Conservation (phyloP, 2,329 filamentous ascomycete species). For the Chalaropsis ovoidea region DNA sequence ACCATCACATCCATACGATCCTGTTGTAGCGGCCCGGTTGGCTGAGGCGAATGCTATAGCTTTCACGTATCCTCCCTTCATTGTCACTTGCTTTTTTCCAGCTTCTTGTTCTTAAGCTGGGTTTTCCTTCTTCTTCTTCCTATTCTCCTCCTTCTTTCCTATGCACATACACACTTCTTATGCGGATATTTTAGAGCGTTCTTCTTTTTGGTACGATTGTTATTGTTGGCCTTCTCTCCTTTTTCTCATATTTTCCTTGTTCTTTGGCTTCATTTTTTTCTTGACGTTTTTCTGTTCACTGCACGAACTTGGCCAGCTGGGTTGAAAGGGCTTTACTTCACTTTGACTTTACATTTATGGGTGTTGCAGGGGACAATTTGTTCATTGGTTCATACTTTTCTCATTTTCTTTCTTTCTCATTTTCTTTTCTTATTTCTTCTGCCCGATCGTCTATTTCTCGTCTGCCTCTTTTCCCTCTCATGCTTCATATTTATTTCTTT, state of each 20-base stretch:
- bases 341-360: neutral
- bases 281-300: neutral
- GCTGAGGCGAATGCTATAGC: no score
- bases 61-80: neutral
- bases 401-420: neutral
- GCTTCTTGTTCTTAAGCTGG: slow-evolving; percentile 13
- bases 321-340: no score
- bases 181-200: slow-evolving; percentile 5
- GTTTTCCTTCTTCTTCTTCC: slow-evolving; percentile 4
- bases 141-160: neutral
- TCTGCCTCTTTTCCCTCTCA: slow-evolving; percentile 10
- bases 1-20: neutral
- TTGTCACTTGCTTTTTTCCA: slow-evolving; percentile 12
- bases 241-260: neutral
- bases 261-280: slow-evolving; percentile 14
- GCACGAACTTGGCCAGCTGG: no score
- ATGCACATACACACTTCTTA: neutral
- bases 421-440: slow-evolving; percentile 3
- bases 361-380: neutral
- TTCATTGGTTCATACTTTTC: slow-evolving; percentile 15
- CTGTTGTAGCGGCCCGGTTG: no score
- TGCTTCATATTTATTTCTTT: slow-evolving; percentile 24
- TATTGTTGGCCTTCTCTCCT: slow-evolving; percentile 13
- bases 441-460: neutral
- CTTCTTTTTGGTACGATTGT: slow-evolving; percentile 11